Evolutionary conservation across 805 yeast genomes (phyloP), one percentile per base, ranked within the genome.

Genomic region (Saccharomycodes ludwigii): DNA sequence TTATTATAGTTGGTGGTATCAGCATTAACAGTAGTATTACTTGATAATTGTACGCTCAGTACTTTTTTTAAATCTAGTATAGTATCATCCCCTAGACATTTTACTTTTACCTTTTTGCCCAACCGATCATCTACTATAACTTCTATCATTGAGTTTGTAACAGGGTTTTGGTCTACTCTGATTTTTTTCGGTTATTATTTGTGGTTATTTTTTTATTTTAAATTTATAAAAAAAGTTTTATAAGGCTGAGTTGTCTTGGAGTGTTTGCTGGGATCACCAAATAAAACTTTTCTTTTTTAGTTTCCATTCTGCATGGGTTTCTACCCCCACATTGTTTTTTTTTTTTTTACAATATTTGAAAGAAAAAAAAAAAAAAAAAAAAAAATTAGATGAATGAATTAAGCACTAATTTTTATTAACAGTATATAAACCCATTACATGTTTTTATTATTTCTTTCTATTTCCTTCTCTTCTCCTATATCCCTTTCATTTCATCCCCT

Each of bases 41-140:
- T 76, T 1, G 95, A 95, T 13, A 82, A 69, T 53, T 88, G 97
- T 7, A 84, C 59, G 1, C 86, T 76, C 7, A 91, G 54, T 2
- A 88, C 70, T 51, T 76, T 76, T 59, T 91, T 88, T 56, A 91
- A 79, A 48, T 91, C 97, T 2, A 91, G 95, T 8, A 88, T 66
- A 0, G 85, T 68, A 52, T 88, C 98, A 6, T 76, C 75, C 2
- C 77, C 78, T 3, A 88, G 65, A 41, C 96, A 88, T 59, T 85
- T 91, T 26, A 91, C 96, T 34, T 68, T 66, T 27, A 85, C 77
- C 49, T 83, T 84, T 54, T 83, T 82, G 1, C 97, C 97, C 12
- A 88, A 61, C 63, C 83, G 59, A 45, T 79, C 91, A 47, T 75
- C 78, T 39, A 84, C 79, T 4, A 63, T 46, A 11, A 80, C 79